Evolutionary conservation across 1,284 basidiomycete genomes (phyloP).

Genomic region (Golubevia pallescens): DNA sequence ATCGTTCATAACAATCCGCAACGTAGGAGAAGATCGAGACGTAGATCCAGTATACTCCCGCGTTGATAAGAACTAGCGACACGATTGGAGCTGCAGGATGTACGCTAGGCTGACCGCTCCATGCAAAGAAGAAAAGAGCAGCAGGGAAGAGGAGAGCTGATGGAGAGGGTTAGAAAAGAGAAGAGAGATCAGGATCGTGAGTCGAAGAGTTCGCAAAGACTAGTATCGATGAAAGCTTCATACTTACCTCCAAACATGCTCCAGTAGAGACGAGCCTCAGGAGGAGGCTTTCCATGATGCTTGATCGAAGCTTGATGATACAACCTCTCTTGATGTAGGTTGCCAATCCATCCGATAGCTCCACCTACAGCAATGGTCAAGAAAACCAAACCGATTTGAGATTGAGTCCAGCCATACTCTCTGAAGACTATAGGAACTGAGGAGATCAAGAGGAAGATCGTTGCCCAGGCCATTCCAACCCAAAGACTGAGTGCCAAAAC

Average conservation of each 20-base stretch:
- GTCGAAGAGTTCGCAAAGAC: too few relatives aligned
- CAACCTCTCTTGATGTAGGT: constrained; percentile 63
- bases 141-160: too few relatives aligned
- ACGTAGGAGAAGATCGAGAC: constrained; percentile 23
- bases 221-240: too few relatives aligned
- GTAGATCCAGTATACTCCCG: too few relatives aligned
- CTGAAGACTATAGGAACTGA: constrained; percentile 47
- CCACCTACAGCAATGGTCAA: constrained; percentile 40
- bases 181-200: too few relatives aligned
- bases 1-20: constrained; percentile 44
- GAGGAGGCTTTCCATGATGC: constrained; percentile 64
- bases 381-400: constrained; percentile 23
- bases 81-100: too few relatives aligned
- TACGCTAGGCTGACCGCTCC: too few relatives aligned
- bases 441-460: background rate
- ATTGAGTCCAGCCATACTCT: constrained; percentile 34
- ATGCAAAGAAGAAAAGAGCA: too few relatives aligned
- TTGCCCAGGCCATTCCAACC: constrained; percentile 66
- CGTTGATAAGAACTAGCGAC: too few relatives aligned
- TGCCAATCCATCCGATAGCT: constrained; percentile 73
- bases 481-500: constrained; percentile 66
- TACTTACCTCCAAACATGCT: constrained; percentile 59
- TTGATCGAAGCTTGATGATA: constrained; percentile 29
- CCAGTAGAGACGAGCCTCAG: constrained; percentile 67
- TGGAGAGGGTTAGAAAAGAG: too few relatives aligned